Percentiles rank a stretch among this genome's conserved stretches.
Conservation (phyloP, 352 stramenopile species). For the Phytophthora rubi region DNA sequence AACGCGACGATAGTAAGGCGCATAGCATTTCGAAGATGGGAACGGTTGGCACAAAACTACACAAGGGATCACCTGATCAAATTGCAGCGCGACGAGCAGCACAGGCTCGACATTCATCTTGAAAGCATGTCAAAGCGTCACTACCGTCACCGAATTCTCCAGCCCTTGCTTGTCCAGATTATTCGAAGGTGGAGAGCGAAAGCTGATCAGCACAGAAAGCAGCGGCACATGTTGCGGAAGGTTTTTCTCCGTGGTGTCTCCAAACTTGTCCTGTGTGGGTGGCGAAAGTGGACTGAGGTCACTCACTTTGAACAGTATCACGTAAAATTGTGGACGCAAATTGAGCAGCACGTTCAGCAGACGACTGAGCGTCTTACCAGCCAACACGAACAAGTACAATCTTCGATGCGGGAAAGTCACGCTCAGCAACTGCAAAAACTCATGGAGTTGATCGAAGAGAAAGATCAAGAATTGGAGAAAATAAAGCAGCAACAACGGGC, state of each 20-base stretch:
- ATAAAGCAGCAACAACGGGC: conserved; percentile 22
- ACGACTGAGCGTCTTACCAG: conserved; percentile 7
- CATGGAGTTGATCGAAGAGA: conserved; percentile 25
- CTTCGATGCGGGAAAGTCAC: conserved; percentile 10
- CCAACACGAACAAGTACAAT: conserved; percentile 27
- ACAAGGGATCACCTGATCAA: conserved; percentile 6
- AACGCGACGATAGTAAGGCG: conserved; percentile 2
- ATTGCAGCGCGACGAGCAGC: conserved; percentile 10
- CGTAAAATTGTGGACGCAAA: conserved; percentile 12
- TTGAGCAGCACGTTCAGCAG: conserved; percentile 18
- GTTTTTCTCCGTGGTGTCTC: conserved; percentile 16
- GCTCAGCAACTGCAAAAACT: conserved; percentile 34
- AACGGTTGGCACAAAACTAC: conserved; percentile 3
- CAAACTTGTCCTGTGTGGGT: conserved; percentile 7
- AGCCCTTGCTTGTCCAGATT: conserved; percentile 20
- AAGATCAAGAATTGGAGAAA: conserved; percentile 31
- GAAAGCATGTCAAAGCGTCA: conserved; percentile 28
- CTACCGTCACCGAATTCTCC: conserved; percentile 12
- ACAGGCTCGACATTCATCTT: conserved; percentile 18
- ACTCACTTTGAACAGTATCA: conserved; percentile 14
- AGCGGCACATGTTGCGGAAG: conserved; percentile 19
- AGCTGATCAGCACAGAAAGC: conserved; percentile 10
- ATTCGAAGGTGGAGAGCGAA: conserved; percentile 19
- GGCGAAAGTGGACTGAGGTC: conserved; percentile 27
- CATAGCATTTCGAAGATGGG: conserved; percentile 31